Evolutionary conservation across 1,284 basidiomycete species (phyloP), one percentile per base, ranked within the genome.

Genomic region (Naganishia sp.): DNA sequence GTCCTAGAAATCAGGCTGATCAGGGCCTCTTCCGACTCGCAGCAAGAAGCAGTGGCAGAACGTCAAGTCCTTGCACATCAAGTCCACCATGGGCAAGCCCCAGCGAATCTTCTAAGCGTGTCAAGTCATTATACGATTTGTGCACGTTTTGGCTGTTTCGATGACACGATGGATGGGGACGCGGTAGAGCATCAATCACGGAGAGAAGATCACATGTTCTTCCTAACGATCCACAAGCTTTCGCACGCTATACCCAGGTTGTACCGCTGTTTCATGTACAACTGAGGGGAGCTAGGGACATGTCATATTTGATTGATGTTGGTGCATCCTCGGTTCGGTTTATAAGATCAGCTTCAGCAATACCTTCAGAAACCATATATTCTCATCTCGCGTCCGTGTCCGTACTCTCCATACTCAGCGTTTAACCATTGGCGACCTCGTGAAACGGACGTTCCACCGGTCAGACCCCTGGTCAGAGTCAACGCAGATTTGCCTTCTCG

Each of bases 11-110:
- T 1, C 28, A 31, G 13, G 13, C 46, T 23, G 15, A 49, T 13
- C 16, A 16, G 16, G 11, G 3, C 39, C 6, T 50, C 18, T 44
- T 4, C 21, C 52, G 50, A 53, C 23, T 43, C 16, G 42, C 42
- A 61, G 59, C 80, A 99, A 99, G 88, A 99, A 99, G 88, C 94
- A 97, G 86, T 98, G 94, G 94, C 95, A 98, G 83, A 99, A 99
- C 84, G 90, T 99, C 84, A 95, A 94, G 84, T 97, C 94, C 70
- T 85, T 99, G 72, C 93, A 96, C 86, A 88, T 99, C 85, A 99
- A 99, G 87, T 87, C 88, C 75, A 95, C 95, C 79, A 99, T 98
- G 95, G 94, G 95, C 86, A 96, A 96, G 84, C 92, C 94, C 70
- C 84, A 94, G 78, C 93, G 94, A 74, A 85, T 95, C 73, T 95